Base-by-base conservation (phyloP, 805 yeast species). In the Candida broadrunensis region DNA sequence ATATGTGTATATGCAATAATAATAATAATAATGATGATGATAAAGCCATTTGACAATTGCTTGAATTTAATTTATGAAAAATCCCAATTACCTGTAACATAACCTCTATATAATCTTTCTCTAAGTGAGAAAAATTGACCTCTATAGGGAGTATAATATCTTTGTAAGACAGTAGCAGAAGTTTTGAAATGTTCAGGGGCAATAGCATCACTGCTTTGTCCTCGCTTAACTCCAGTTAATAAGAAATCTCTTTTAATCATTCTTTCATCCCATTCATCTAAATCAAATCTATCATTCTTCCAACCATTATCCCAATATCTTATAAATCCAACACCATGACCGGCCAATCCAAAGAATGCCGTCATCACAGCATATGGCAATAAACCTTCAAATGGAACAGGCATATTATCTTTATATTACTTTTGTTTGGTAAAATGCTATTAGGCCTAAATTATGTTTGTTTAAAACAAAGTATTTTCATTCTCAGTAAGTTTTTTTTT, bases 171-270 rank as follows among this genome's bases (percentile, higher is more conserved):
- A 31, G 46, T 39, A 15, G 56, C 50, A 13, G 58, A 48, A n/a
- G 86, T 80, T 66, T 82, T 85, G 74, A 88, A 87, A 24, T 72
- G 75, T 45, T 83, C 90, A 29, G 89, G 88, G 3, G 95, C 95
- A 31, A 74, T 65, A 5, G 89, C 76, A 33, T 70, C 75, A 47
- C 78, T 80, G 37, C 73, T 60, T 58, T 85, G 91, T 29, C 82
- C 90, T 56, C 95, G 73, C 54, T 67, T 72, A 32, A 73, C 71
- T 19, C 95, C 95, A 9, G 95, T 87, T 54, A 87, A 68, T 49
- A 91, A 72, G 56, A 75, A 71, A 61, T 87, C 96, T 55, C 96
- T 74, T 48, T 83, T 83, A 65, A 86, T 80, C 74, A 67, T 59
- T 47, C 56, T 65, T 41, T 65, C 65, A 58, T 70, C 75, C 63